These are phyloP conservation scores for Aspergillus saccharolyticus DNA, from an alignment of 495 filamentous ascomycete species.

Conservation along the genomic window DNA sequence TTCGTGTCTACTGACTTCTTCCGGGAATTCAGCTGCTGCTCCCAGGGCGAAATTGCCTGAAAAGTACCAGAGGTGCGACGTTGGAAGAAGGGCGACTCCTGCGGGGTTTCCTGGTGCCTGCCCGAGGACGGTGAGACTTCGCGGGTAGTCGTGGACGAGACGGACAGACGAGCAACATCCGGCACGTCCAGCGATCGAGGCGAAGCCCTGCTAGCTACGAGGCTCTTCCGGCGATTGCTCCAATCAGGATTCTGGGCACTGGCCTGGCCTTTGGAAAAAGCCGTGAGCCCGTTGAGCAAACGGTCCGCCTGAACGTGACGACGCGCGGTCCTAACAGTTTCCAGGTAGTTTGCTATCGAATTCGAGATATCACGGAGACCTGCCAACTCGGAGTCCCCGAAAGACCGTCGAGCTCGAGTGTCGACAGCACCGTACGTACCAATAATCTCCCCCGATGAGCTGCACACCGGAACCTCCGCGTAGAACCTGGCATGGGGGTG, in stretches of 20 bases:
- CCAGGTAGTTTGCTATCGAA: slow-evolving; percentile 21
- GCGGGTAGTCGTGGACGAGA: neutral
- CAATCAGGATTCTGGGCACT: neutral
- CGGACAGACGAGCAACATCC: slow-evolving; percentile 1
- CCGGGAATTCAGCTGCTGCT: slow-evolving; percentile 11
- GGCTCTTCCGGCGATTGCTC: neutral
- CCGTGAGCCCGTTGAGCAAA: slow-evolving; percentile 20
- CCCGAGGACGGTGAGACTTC: slow-evolving; percentile 1
- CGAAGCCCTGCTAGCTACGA: neutral
- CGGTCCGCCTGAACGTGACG: slow-evolving; percentile 12
- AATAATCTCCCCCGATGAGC: slow-evolving; percentile 51
- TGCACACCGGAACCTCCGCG: slow-evolving; percentile 56
- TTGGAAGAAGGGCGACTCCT: slow-evolving; percentile 8
- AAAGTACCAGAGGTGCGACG: neutral
- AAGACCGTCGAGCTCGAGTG: slow-evolving; percentile 34
- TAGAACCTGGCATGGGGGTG: slow-evolving; percentile 50
- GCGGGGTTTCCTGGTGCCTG: neutral
- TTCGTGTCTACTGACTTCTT: slow-evolving; percentile 13
- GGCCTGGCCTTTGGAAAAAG: slow-evolving; percentile 16
- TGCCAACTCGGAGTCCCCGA: slow-evolving; percentile 18
- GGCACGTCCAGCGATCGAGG: slow-evolving; percentile 6
- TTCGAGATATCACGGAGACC: slow-evolving; percentile 24
- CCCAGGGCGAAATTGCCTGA: neutral
- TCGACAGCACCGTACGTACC: slow-evolving; percentile 59
- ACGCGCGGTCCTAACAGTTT: slow-evolving; percentile 18